phyloP scores from a whole-genome alignment of 352 stramenopile genomes.

The Phytophthora idaei region DNA sequence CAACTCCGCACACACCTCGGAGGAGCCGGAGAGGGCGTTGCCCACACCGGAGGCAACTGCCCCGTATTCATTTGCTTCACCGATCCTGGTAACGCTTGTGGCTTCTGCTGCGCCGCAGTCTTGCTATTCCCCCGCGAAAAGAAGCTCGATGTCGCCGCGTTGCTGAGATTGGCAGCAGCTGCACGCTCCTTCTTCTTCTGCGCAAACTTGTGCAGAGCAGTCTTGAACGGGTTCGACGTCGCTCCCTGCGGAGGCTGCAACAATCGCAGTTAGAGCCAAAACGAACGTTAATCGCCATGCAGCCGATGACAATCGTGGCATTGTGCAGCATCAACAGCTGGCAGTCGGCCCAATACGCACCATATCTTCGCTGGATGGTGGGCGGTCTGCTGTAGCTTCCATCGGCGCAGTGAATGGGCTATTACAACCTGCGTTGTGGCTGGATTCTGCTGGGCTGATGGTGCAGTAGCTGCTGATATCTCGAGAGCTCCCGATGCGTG shows the following conservation, averaged over 20 bases:
- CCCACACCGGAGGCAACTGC: conserved; percentile 81
- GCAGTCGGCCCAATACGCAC: conserved; percentile 10
- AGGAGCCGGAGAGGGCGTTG: conserved; percentile 60
- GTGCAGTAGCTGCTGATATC: conserved; percentile 22
- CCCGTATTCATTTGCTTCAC: conserved; percentile 77
- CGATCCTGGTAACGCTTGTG: conserved; percentile 65
- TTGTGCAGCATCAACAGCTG: conserved; percentile 21
- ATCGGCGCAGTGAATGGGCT: conserved; percentile 13
- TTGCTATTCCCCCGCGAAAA: conserved; percentile 58
- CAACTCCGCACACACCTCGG: conserved; percentile 33
- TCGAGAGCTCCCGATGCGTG: conserved; percentile 2
- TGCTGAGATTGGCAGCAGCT: conserved; percentile 31
- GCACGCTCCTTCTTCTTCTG: conserved; percentile 78
- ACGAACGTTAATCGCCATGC: background rate
- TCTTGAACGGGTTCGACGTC: conserved; percentile 78
- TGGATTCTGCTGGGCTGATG: conserved; percentile 17
- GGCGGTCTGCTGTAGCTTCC: conserved; percentile 23
- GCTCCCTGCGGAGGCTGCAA: conserved; percentile 29
- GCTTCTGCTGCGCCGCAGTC: conserved; percentile 40
- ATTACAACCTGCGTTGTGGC: background rate
- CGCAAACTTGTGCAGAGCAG: conserved; percentile 81
- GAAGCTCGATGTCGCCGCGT: conserved; percentile 63
- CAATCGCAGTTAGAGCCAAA: conserved; percentile 3
- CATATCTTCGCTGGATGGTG: conserved; percentile 29
- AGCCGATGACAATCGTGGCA: conserved; percentile 10